Evolutionary conservation across 495 filamentous ascomycete species (phyloP).

Genomic region (Aspergillus leporis): DNA sequence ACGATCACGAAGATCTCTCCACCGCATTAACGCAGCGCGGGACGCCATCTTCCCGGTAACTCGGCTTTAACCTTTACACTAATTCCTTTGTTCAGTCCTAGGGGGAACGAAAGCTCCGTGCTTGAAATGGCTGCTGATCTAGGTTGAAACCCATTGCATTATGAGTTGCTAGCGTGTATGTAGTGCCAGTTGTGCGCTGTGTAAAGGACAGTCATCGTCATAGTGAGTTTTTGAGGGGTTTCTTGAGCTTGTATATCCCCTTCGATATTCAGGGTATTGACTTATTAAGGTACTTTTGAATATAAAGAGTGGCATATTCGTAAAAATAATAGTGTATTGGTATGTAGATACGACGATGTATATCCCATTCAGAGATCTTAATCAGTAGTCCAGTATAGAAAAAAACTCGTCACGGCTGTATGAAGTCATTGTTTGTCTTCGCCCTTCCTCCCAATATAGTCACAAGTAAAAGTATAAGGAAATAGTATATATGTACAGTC

Average conservation of each 20-base stretch:
- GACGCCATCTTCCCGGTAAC: not conserved
- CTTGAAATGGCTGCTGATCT: not conserved
- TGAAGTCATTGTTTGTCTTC: not conserved
- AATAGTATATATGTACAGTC: constrained; percentile 1
- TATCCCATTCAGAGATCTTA: no score
- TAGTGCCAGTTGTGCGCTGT: no score
- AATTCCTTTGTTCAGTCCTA: not conserved
- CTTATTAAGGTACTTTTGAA: no score
- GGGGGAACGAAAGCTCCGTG: not conserved
- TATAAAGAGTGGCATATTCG: no score
- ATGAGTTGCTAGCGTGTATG: not conserved
- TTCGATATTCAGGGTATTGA: no score
- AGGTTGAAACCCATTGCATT: not conserved
- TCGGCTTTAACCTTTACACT: not conserved
- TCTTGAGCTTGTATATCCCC: no score
- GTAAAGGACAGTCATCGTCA: no score
- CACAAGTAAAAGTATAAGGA: not conserved
- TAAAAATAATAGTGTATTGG: no score
- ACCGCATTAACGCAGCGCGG: constrained; percentile 1
- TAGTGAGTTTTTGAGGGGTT: no score
- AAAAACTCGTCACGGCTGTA: not conserved
- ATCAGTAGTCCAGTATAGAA: no score
- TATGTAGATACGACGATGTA: no score
- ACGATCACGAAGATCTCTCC: constrained; percentile 1
- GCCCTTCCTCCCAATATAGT: not conserved